Percentiles rank a stretch among this genome's conserved stretches.
Conservation (phyloP, 2,329 filamentous ascomycete genomes). For the Microdochium paspali region DNA sequence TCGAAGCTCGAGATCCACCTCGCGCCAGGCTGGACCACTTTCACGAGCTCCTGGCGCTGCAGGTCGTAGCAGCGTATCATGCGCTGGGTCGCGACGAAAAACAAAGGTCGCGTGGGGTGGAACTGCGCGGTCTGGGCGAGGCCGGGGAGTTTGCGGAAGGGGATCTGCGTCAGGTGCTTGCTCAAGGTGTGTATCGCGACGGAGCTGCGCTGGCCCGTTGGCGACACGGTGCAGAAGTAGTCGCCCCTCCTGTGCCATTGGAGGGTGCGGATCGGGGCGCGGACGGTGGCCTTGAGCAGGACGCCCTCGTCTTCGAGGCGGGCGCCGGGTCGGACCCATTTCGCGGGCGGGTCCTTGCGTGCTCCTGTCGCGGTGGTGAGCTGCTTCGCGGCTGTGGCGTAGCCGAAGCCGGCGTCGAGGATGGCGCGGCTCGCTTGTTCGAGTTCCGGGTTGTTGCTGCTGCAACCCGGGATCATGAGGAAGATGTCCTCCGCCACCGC, state of each 20-base stretch:
- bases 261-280: constrained; percentile 74
- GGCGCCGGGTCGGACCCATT: constrained; percentile 72
- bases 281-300: constrained; percentile 70
- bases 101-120: constrained; percentile 84
- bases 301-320: constrained; percentile 71
- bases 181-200: constrained; percentile 92
- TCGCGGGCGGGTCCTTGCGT: constrained; percentile 67
- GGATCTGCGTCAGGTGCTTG: constrained; percentile 89
- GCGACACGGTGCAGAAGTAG: constrained; percentile 87
- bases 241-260: constrained; percentile 92
- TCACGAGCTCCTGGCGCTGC: constrained; percentile 81
- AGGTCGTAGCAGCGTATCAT: constrained; percentile 92
- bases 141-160: constrained; percentile 71
- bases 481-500: constrained; percentile 79
- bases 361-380: constrained; percentile 41
- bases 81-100: constrained; percentile 94
- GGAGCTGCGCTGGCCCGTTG: constrained; percentile 65
- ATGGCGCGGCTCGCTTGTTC: constrained; percentile 67
- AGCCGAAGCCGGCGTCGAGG: constrained; percentile 86
- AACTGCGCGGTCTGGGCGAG: constrained; percentile 84
- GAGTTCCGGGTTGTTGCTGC: constrained; percentile 62
- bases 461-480: constrained; percentile 67
- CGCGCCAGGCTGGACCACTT: constrained; percentile 86
- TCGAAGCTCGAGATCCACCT: constrained; percentile 91
- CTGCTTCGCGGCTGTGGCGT: constrained; percentile 62